Evolutionary conservation across 2,329 filamentous ascomycete genomes (phyloP).

Genomic region (Pseudocercospora ulei): DNA sequence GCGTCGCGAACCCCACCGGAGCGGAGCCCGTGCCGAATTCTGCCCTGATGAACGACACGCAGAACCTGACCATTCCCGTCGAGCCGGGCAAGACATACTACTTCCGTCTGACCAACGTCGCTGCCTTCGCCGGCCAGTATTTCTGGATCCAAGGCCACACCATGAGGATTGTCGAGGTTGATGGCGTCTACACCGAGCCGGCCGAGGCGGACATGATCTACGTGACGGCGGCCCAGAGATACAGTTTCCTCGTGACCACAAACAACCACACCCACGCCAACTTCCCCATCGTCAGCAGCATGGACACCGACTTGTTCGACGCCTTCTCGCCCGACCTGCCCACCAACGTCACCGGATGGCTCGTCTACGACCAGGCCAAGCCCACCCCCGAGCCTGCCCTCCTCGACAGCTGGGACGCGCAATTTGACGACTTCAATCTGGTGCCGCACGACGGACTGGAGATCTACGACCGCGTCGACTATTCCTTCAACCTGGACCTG

Average conservation of each 20-base stretch:
- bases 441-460: constrained; percentile 57
- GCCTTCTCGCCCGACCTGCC: constrained; percentile 57
- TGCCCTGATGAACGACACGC: constrained; percentile 55
- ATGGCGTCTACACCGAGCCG: constrained; percentile 57
- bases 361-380: constrained; percentile 46
- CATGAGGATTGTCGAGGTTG: constrained; percentile 58
- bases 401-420: constrained; percentile 52
- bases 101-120: constrained; percentile 59
- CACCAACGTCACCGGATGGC: constrained; percentile 50
- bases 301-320: constrained; percentile 53
- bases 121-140: constrained; percentile 62
- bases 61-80: constrained; percentile 39
- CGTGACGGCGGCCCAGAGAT: constrained; percentile 60
- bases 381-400: constrained; percentile 44
- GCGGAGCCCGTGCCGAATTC: constrained; percentile 59
- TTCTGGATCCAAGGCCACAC: constrained; percentile 59
- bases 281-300: constrained; percentile 52
- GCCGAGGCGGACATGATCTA: constrained; percentile 52
- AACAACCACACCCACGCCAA: constrained; percentile 47
- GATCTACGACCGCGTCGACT: constrained; percentile 53
- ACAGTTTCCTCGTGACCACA: constrained; percentile 55
- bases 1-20: constrained; percentile 46
- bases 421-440: constrained; percentile 63
- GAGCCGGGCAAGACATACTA: constrained; percentile 52
- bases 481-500: constrained; percentile 50